Evolutionary conservation across 1,139 yeast species (phyloP).

Genomic region (Saccharomyces hybrid): DNA sequence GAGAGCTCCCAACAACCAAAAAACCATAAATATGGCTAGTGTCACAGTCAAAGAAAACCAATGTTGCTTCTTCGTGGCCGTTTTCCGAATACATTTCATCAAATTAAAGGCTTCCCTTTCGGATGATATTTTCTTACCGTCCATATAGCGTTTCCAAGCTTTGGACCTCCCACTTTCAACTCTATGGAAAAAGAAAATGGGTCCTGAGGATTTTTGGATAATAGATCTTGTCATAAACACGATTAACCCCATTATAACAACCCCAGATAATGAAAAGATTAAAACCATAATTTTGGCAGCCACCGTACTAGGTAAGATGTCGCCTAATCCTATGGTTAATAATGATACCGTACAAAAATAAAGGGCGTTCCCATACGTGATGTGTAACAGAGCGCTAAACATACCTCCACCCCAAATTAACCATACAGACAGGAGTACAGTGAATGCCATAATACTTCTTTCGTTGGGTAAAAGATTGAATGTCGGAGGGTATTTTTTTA

Average conservation of each 20-base stretch:
- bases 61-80: conserved; percentile 33
- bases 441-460: conserved; percentile 63
- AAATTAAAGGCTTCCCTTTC: conserved; percentile 43
- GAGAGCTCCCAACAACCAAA: conserved; percentile 68
- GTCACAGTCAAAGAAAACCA: conserved; percentile 37
- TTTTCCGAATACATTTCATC: conserved; percentile 44
- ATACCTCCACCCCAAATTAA: conserved; percentile 60
- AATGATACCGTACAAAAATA: conserved; percentile 67
- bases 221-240: conserved; percentile 62
- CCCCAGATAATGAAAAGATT: conserved; percentile 60
- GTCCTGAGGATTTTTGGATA: conserved; percentile 50
- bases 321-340: conserved; percentile 76
- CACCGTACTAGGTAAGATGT: conserved; percentile 46
- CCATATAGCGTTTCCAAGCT: conserved; percentile 17
- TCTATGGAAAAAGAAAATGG: conserved; percentile 57
- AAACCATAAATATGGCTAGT: conserved; percentile 42
- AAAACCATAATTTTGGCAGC: conserved; percentile 53
- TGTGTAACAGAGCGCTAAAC: conserved; percentile 37
- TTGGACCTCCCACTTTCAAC: conserved; percentile 38
- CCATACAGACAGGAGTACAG: conserved; percentile 61
- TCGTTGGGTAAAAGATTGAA: conserved; percentile 62
- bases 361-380: conserved; percentile 54
- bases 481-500: conserved; percentile 56
- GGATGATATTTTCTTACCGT: conserved; percentile 24
- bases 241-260: conserved; percentile 63